A percentile compares a stretch with the other conserved stretches of the same genome.
Conservation (phyloP, 441 rosid genomes). For the Erodium texanum region DNA sequence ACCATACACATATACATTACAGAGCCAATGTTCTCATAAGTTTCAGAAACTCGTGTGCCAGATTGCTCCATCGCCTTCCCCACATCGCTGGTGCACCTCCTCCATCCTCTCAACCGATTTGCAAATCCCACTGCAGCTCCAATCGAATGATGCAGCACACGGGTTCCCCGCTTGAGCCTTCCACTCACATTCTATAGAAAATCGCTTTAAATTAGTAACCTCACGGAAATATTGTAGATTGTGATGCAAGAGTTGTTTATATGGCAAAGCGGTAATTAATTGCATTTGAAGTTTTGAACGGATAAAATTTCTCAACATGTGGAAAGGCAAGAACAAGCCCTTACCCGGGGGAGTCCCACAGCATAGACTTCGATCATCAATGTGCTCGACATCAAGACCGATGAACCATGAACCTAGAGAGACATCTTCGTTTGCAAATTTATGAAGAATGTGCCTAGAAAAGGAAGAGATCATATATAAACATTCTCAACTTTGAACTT, state of each 20-base stretch:
- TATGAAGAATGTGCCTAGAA: slow-evolving; percentile 60
- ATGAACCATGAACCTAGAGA: slow-evolving; percentile 74
- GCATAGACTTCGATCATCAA: slow-evolving; percentile 73
- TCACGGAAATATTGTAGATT: background rate
- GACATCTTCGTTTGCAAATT: slow-evolving; percentile 87
- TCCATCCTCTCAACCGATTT: slow-evolving; percentile 12
- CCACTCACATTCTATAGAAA: slow-evolving; percentile 50
- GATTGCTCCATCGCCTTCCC: slow-evolving; percentile 10
- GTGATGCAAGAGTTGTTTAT: too few species aligned
- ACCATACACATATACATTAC: background rate
- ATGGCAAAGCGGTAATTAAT: too few species aligned
- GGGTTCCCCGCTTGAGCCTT: slow-evolving; percentile 61
- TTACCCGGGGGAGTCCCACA: slow-evolving; percentile 79
- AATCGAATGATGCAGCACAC: slow-evolving; percentile 47
- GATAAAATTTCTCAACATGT: background rate
- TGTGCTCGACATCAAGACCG: slow-evolving; percentile 76
- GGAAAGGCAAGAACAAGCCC: background rate
- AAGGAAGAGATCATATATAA: background rate
- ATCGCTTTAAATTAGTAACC: background rate
- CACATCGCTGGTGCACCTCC: slow-evolving; percentile 16
- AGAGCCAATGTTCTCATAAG: background rate
- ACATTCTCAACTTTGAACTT: background rate
- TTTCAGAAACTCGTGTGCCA: slow-evolving; percentile 9
- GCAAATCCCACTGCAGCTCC: slow-evolving; percentile 17
- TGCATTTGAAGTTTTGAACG: too few species aligned